Percentiles rank a stretch among this genome's conserved stretches.
These are phyloP conservation scores for Leishmania tarentolae DNA, from an alignment of 208 protist genomes.

Conservation along the genomic window DNA sequence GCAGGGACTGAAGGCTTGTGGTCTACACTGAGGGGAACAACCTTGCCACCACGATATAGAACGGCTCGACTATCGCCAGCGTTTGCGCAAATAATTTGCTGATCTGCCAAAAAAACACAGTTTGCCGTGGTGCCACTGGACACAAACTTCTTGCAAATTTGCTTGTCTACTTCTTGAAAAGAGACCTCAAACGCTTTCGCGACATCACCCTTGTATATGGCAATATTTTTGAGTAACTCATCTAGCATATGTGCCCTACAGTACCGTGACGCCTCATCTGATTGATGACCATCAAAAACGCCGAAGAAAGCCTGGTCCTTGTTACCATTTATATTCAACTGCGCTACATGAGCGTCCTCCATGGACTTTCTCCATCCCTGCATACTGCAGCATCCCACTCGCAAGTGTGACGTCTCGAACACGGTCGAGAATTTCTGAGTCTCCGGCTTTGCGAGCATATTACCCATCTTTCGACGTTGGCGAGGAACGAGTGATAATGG, in stretches of 20 bases:
- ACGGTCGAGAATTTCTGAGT: constrained; percentile 91
- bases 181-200: constrained; percentile 65
- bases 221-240: constrained; percentile 55
- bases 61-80: constrained; percentile 92
- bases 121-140: constrained; percentile 86
- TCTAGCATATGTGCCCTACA: constrained; percentile 80
- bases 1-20: constrained; percentile 83
- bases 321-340: constrained; percentile 78
- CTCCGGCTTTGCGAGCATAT: constrained; percentile 89
- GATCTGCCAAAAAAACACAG: constrained; percentile 69
- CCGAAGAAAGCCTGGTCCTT: constrained; percentile 81
- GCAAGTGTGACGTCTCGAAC: constrained; percentile 83
- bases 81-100: constrained; percentile 87
- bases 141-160: constrained; percentile 65
- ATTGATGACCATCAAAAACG: constrained; percentile 92
- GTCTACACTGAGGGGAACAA: constrained; percentile 83
- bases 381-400: constrained; percentile 90
- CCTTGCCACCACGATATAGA: constrained; percentile 67
- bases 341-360: constrained; percentile 91
- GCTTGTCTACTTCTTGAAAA: constrained; percentile 69
- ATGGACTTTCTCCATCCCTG: constrained; percentile 92
- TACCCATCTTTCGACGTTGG: constrained; percentile 55
- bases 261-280: constrained; percentile 78
- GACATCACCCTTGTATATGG: constrained; percentile 24
- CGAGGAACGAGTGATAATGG: constrained; percentile 13